phyloP scores from a whole-genome alignment of 768 basidiomycete genomes.

The Suillus tomentosus region DNA sequence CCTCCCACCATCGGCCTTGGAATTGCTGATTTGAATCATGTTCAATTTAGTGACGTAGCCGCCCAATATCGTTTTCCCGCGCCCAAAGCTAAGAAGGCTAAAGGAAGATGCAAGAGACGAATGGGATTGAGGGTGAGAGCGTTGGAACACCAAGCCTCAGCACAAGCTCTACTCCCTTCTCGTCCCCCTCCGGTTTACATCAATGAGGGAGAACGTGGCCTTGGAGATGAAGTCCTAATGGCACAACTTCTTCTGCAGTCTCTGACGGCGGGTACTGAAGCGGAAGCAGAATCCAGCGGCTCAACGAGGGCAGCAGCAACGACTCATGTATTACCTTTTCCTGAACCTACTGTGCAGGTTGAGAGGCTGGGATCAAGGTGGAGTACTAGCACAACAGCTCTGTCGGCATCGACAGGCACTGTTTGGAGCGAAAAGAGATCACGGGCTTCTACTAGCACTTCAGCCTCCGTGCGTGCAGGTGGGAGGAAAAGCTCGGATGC shows the following conservation, averaged over 20 bases:
- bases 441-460: neutral
- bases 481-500: conserved; percentile 1
- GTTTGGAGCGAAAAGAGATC: conserved; percentile 3
- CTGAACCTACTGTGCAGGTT: conserved; percentile 20
- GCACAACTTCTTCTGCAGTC: conserved; percentile 35
- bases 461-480: neutral
- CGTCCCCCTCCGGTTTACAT: conserved; percentile 18
- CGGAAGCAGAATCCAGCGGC: conserved; percentile 8
- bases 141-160: conserved; percentile 30
- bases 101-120: conserved; percentile 20
- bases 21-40: conserved; percentile 29
- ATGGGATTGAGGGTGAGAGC: conserved; percentile 21
- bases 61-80: conserved; percentile 36
- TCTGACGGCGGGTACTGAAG: conserved; percentile 17
- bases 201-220: conserved; percentile 11
- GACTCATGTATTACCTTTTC: conserved; percentile 17
- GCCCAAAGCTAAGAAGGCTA: conserved; percentile 31
- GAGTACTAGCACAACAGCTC: conserved; percentile 34
- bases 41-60: conserved; percentile 25
- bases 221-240: conserved; percentile 32
- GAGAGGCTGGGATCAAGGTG: conserved; percentile 27
- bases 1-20: conserved; percentile 31
- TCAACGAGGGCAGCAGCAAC: conserved; percentile 5
- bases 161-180: conserved; percentile 28
- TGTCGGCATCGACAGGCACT: conserved; percentile 18